Base-by-base conservation (phyloP, 208 protist species). In the Crithidia fasciculata region DNA sequence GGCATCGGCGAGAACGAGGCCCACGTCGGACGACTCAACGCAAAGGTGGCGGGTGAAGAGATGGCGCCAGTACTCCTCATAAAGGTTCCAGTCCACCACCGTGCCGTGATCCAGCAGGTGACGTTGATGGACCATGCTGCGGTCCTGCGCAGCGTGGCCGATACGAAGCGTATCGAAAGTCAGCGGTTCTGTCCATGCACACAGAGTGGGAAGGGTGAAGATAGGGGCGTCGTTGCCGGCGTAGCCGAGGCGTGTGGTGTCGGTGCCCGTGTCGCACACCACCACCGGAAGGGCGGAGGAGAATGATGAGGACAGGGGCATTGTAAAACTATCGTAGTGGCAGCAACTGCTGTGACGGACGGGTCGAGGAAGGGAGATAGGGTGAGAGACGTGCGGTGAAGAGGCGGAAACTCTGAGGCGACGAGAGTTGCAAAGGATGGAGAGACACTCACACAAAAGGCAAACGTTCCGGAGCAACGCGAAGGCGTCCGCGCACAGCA, bases 161-260 rank as follows among this genome's bases (percentile, higher is more conserved):
- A 99, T 98, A 44, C 83, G 90, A 73, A 98, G 98, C 56, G 98
- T 95, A 6, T 99, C 82, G 83, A 99, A 98, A 54, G 91, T 89
- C 55, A 98, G 76, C 52, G 76, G 71, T 43, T 79, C 88, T 57
- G 8, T 44, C 71, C 28, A 77, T 9, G 50, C 69, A 36, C 28
- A 81, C 4, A 92, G 55, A 8, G 99, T 95, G 49, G 98, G 98
- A 37, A 99, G 89, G 44, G 99, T 97, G 80, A 92, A 99, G 2
- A 77, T 87, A 0, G 99, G 99, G 68, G 97, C 92, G 41, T 69
- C 72, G 77, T 99, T 99, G 52, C 98, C 97, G 28, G 98, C 97
- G 86, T 98, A 99, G 19, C 98, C 99, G 88, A 99, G 98, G 82
- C 99, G 99, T 15, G 98, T 99, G 84, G 98, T 99, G 69, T 98